Conservation (phyloP, 257 asterid species). For the Thymus quinquecostatus region DNA sequence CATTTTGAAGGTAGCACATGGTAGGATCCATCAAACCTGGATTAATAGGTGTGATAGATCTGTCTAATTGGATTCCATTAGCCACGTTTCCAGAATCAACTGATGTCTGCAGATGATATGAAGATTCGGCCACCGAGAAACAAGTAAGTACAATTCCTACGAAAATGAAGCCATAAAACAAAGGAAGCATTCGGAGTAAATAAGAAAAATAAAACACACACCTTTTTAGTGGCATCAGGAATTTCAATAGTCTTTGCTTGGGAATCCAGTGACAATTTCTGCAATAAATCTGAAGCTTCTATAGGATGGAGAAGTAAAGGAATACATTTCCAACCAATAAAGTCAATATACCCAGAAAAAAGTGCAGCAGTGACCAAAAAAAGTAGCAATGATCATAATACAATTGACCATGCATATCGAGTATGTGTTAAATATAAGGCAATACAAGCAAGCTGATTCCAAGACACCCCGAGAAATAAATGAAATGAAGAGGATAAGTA, state of each 20-base stretch:
- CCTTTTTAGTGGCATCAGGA: slow-evolving; percentile 58
- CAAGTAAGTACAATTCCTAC: background rate
- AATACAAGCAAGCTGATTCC: background rate
- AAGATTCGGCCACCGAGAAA: background rate
- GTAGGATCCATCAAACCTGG: slow-evolving; percentile 58
- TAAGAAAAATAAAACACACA: background rate
- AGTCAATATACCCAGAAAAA: background rate
- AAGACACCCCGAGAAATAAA: background rate
- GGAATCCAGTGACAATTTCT: slow-evolving; percentile 62
- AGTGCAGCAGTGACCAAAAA: background rate
- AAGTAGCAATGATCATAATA: background rate
- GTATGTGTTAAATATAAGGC: too few relatives aligned
- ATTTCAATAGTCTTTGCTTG: slow-evolving; percentile 50
- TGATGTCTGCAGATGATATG: slow-evolving; percentile 40
- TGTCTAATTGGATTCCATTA: slow-evolving; percentile 48
- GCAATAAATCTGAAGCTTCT: slow-evolving; percentile 71
- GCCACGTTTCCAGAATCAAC: slow-evolving; percentile 38
- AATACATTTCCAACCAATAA: slow-evolving; percentile 19
- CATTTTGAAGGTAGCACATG: slow-evolving; percentile 48
- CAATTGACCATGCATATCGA: too few relatives aligned
- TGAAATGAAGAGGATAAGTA: background rate
- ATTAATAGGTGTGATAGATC: slow-evolving; percentile 46
- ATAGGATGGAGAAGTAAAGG: slow-evolving; percentile 44
- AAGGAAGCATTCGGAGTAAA: too few relatives aligned
- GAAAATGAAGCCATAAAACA: background rate